Base-by-base conservation (phyloP, 176 grass and related monocot species). In the Raddia distichophylla region DNA sequence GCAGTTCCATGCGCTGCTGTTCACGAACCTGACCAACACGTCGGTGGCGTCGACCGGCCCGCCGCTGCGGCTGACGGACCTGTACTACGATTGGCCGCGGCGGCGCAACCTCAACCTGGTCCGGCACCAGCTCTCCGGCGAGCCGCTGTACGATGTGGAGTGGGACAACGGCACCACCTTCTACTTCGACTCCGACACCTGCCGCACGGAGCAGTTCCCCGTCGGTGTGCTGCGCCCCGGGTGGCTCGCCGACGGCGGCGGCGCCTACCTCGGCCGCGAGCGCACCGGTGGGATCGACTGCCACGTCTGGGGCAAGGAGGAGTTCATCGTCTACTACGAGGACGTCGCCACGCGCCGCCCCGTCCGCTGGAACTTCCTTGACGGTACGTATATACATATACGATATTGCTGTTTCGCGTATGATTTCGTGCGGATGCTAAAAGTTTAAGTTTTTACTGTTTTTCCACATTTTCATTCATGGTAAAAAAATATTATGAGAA, bases 131-230 rank as follows among this genome's bases (percentile, higher is more conserved):
- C 87, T 94, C 5, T 79, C 85, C 0, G 10, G 46, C 8, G 80
- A 89, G 10, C 89, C 78, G 20, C 77, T 91, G 3, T 87, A 87
- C 80, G 94, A 97, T 78, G 92, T 97, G 4, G 94, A 97, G 81
- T 94, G 94, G 94, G 48, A 77, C 85, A 97, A 97, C 74, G 87
- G 90, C 83, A 94, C 94, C 51, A 67, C 48, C 64, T 97, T 94
- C 91, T 83, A 90, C 77, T 94, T 90, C 81, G 80, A 87, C 72
- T 78, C 89, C 2, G 9, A 69, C 2, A 19, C 68, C 5, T 97
- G 95, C 92, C 90, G 87, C 85, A 79, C 93, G 45, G 34, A 19
- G 54, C 90, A 55, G 3, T 73, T 97, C 64, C 73, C 80, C 10
- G 92, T 97, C 42, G 90, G 95, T 19, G 62, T 97, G 42, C 92